Evolutionary conservation across 345 rosid genomes (phyloP), one percentile per base, ranked within the genome.

Genomic region (Nephelium lappaceum): DNA sequence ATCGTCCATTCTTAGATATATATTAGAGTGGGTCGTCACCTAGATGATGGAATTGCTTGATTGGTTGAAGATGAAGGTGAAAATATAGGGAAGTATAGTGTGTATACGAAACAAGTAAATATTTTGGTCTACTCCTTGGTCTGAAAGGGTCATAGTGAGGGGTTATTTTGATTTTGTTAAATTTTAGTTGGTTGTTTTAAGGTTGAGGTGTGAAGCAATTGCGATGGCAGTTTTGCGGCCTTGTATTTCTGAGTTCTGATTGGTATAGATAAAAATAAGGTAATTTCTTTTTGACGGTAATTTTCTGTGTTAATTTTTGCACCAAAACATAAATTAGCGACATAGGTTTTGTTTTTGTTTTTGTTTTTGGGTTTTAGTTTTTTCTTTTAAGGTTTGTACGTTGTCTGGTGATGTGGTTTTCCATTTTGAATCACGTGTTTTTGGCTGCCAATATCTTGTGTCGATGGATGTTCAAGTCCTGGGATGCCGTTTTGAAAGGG

Each of bases 181-280:
- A 15, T 72, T 51, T 45, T 31, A 72, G 64, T 45, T n/a, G 67
- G 78, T 14, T 19, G 5, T 39, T 43, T 43, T 47, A 43, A 69
- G 79, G 67, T 57, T n/a, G 74, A 62, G 78, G 79, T n/a, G n/a
- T 19, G 78, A 49, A 80, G 63, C 67, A 41, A 60, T 71, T 67
- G 38, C 45, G 23, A 27, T 19, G 68, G 67, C 71, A 62, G 51
- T 75, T 77, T 81, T 77, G 81, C 61, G 72, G 78, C 23, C 24
- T 53, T 77, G 61, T 55, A 65, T 79, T 73, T 43, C 51, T 45
- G 51, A 45, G 11, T 7, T 21, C 47, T 12, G 69, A 16, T 55
- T 57, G 9, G 5, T 66, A 65, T 55, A 55, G 69, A 55, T 42
- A 3, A 62, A 47, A 47, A 67, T 53, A 67, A 65, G 47, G 11